phyloP scores from a whole-genome alignment of 2,329 filamentous ascomycete genomes.

The Aspergillus pseudonomiae region DNA sequence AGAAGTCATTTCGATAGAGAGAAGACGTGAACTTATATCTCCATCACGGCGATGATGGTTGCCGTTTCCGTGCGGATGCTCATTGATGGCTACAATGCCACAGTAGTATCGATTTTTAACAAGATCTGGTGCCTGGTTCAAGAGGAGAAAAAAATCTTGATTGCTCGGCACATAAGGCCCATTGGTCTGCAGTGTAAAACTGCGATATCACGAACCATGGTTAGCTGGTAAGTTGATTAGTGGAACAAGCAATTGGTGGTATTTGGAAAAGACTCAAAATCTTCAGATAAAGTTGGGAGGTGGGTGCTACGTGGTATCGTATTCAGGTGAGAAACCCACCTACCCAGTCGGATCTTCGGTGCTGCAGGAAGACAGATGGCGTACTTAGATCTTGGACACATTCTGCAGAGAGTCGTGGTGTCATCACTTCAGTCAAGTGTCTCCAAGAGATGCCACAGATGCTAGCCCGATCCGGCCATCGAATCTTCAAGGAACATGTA shows the following conservation, averaged over 20 bases:
- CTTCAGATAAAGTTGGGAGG: slow-evolving; percentile 16
- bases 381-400: not conserved
- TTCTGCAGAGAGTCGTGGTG: slow-evolving; percentile 16
- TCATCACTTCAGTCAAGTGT: slow-evolving; percentile 14
- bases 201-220: slow-evolving; percentile 19
- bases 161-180: slow-evolving; percentile 3
- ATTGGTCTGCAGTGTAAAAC: slow-evolving; percentile 24
- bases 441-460: not conserved
- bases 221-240: slow-evolving; percentile 21
- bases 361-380: not conserved
- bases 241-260: slow-evolving; percentile 11
- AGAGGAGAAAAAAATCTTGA: slow-evolving; percentile 14
- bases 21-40: slow-evolving; percentile 31
- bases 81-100: slow-evolving; percentile 27
- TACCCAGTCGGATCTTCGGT: slow-evolving; percentile 13
- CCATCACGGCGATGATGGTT: slow-evolving; percentile 5
- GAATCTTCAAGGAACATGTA: not conserved
- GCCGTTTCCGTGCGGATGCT: slow-evolving; percentile 19
- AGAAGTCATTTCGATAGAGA: not conserved
- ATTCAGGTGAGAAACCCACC: slow-evolving; percentile 23
- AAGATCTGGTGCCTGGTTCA: slow-evolving; percentile 16
- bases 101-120: slow-evolving; percentile 30
- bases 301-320: slow-evolving; percentile 33
- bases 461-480: not conserved
- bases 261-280: slow-evolving; percentile 5